Evolutionary conservation across 352 stramenopile species (phyloP), one percentile per base, ranked within the genome.

Genomic region (Pythium phragmiticola): DNA sequence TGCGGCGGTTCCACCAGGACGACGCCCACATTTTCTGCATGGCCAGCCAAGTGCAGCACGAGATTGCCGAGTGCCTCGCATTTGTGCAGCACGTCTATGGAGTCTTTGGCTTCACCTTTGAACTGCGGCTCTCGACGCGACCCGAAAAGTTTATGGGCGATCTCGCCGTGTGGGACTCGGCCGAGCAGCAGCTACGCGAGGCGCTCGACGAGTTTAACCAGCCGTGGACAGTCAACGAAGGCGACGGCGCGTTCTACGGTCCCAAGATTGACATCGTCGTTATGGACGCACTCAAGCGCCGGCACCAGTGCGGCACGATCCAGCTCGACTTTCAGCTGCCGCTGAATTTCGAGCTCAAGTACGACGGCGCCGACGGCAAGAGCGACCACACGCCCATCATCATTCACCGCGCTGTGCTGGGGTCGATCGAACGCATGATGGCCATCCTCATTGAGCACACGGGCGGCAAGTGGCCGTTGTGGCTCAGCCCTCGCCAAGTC

Each of bases 191-290:
- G 59, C 69, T 95, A 13, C 68, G 71, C 12, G 34, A 84, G 34
- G 87, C 87, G 23, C 60, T 95, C 17, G 66, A 88, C 34, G 79
- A 84, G 14, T 93, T 94, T 57, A 80, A 72, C 42, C 50, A 89
- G 61, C 79, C 82, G 9, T 95, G 83, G 82, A 78, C 63, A 26
- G 83, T 98, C 19, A 97, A 99, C 75, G 88, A 96, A 73, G 96
- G 95, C 48, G 96, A 98, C 55, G 96, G 96, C 61, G 96, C 96
- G 7, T 99, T 99, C 65, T 99, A 99, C 74, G 96, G 96, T 2
- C 96, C 96, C 17, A 98, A 98, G 78, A 99, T 99, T 69, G 97
- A 99, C 76, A 88, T 99, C 43, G 97, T 98, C 58, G 97, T 99
- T 63, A 92, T 89, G 50, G 97, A 99, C 80, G 96, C 96, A 14